Base-by-base conservation (phyloP, 1,284 basidiomycete genomes). In the Leccinum huronense region DNA sequence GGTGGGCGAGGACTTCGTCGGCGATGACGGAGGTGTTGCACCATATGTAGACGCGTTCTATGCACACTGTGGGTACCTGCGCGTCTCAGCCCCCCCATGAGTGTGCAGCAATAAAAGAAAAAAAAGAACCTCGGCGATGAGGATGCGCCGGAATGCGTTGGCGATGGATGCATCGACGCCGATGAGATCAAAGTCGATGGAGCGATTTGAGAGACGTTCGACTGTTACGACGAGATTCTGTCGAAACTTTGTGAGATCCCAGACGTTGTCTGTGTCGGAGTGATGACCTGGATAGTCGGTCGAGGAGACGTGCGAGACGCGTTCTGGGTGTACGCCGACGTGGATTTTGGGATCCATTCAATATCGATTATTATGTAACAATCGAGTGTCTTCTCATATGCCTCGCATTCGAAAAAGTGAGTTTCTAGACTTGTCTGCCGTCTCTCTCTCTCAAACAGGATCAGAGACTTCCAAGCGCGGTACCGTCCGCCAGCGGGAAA, bases 81-180 rank as follows among this genome's bases (percentile, higher is more conserved):
- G 14, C 16, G n/a, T 0, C 60, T 68, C 53, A 69, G 56, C 34
- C 23, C 5, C 23, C 23, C 23, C 23, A 27, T 27, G 59, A 14
- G 38, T 34, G 7, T 66, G 48, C 4, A n/a, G 8, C 10, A 34
- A 34, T 60, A 11, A n/a, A 2, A 38, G 27, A 45, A 58, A 19
- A 45, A 23, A 11, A 48, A 48, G 11, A 13, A 48, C 96, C 84
- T 99, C 97, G 31, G 97, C 93, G 60, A 99, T 93, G 73, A 98
- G 83, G 62, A 97, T 93, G 64, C 97, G 83, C 54, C 97, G 85
- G 69, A 98, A 86, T 0, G 97, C 95, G 76, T 99, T 99, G 31
- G 97, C 95, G 61, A 99, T 93, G 34, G 93, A 93, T 0, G 97
- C 94, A 78, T 99, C 97, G 36, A 98, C 91, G 8, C 97, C 97